These are phyloP conservation scores for Quercus phellos DNA, from an alignment of 331 rosid genomes.

Conservation along the genomic window DNA sequence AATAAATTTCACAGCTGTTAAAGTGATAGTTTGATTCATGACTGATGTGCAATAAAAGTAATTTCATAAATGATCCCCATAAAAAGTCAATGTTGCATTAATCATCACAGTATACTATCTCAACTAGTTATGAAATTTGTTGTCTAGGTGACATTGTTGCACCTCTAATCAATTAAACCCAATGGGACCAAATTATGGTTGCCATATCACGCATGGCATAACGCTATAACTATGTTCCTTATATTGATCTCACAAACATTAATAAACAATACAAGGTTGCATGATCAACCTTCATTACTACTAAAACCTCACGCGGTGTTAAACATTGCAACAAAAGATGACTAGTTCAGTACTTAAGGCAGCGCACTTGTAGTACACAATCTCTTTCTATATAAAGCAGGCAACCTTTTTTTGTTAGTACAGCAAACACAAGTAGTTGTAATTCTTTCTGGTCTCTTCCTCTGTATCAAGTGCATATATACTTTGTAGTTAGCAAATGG, in stretches of 20 bases:
- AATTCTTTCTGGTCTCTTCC: not conserved
- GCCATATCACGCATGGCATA: not conserved
- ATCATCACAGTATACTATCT: too few species aligned
- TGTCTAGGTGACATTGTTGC: too few species aligned
- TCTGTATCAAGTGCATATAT: not conserved
- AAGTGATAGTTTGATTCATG: too few species aligned
- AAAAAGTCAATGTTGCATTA: too few species aligned
- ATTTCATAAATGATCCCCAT: too few species aligned
- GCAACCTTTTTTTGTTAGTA: not conserved
- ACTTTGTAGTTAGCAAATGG: not conserved
- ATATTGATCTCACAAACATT: not conserved
- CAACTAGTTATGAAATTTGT: too few species aligned
- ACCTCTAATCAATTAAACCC: not conserved
- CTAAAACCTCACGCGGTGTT: not conserved
- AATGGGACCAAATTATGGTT: not conserved
- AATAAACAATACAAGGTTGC: not conserved
- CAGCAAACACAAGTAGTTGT: not conserved
- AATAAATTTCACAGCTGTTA: too few species aligned
- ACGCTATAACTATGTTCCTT: not conserved
- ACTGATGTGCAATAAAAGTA: too few species aligned
- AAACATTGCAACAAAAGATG: not conserved
- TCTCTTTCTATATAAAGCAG: not conserved
- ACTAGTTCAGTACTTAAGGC: too few species aligned
- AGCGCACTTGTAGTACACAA: not conserved
- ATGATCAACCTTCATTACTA: not conserved